Percentiles rank a stretch among this genome's conserved stretches.
These are phyloP conservation scores for Penicillium corylophilum DNA, from an alignment of 2,329 filamentous ascomycete genomes.

Conservation along the genomic window DNA sequence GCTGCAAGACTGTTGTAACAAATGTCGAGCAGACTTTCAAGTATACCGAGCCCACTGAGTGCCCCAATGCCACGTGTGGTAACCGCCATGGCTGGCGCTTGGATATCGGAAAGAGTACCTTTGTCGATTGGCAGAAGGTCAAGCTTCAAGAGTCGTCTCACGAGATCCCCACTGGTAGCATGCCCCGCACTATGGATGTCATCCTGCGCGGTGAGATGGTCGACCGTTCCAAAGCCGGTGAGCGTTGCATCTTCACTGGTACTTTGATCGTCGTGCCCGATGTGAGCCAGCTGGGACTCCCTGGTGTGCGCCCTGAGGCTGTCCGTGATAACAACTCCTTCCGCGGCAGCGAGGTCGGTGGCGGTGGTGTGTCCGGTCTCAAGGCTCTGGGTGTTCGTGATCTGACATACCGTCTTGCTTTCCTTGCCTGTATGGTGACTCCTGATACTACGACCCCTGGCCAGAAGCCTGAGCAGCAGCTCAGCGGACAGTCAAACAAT, in stretches of 20 bases:
- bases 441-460: slow-evolving; percentile 82
- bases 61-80: slow-evolving; percentile 80
- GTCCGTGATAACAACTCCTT: slow-evolving; percentile 77
- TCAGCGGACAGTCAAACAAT: slow-evolving; percentile 74
- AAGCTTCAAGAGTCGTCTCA: slow-evolving; percentile 97
- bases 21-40: slow-evolving; percentile 97
- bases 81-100: slow-evolving; percentile 93
- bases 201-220: slow-evolving; percentile 97
- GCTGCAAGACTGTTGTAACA: slow-evolving; percentile 77
- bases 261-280: slow-evolving; percentile 95
- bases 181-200: slow-evolving; percentile 97
- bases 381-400: slow-evolving; percentile 93
- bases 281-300: slow-evolving; percentile 89
- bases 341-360: slow-evolving; percentile 76
- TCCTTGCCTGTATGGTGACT: slow-evolving; percentile 93
- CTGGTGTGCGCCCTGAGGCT: slow-evolving; percentile 78
- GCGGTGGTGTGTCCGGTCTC: slow-evolving; percentile 79
- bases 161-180: slow-evolving; percentile 96
- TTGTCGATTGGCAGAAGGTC: slow-evolving; percentile 99
- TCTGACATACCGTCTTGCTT: slow-evolving; percentile 92
- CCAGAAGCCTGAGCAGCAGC: slow-evolving; percentile 65
- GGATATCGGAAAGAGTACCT: slow-evolving; percentile 96
- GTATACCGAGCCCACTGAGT: slow-evolving; percentile 95
- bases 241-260: slow-evolving; percentile 97
- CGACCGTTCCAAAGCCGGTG: slow-evolving; percentile 92